A percentile compares a stretch with the other conserved stretches of the same genome.
Conservation (phyloP, 305 asterid species). For the Caryopteris hybrid region DNA sequence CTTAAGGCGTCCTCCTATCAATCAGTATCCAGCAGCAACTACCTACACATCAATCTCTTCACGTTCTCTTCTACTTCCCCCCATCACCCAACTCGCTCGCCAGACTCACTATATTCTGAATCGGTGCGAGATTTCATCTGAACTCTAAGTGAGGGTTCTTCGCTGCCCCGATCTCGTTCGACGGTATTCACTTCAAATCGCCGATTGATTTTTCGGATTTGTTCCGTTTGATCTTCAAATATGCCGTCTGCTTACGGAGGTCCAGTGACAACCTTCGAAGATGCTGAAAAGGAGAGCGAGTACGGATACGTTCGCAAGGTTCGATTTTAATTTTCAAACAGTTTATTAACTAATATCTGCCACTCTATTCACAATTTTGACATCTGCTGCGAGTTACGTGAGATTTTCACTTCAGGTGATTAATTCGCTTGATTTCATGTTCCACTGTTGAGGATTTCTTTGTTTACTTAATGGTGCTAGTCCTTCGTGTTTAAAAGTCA, state of each 20-base stretch:
- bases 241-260: conserved; percentile 60
- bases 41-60: conserved; percentile 23
- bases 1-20: conserved; percentile 22
- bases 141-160: background rate
- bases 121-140: conserved; percentile 20
- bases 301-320: conserved; percentile 72
- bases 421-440: conserved; percentile 9
- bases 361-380: background rate
- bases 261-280: conserved; percentile 62
- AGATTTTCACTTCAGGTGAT: background rate
- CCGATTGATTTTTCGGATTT: conserved; percentile 1
- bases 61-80: conserved; percentile 28
- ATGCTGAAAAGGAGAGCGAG: conserved; percentile 75
- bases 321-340: background rate
- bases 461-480: background rate
- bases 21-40: conserved; percentile 16
- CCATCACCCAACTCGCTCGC: background rate
- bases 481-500: background rate
- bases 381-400: conserved; percentile 1
- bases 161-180: conserved; percentile 32
- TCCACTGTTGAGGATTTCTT: background rate
- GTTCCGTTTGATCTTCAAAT: conserved; percentile 21
- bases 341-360: background rate
- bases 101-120: conserved; percentile 5
- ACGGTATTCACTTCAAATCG: background rate